Evolutionary conservation across 345 rosid species (phyloP), one percentile per base, ranked within the genome.

Genomic region (Carallia pectinifolia): DNA sequence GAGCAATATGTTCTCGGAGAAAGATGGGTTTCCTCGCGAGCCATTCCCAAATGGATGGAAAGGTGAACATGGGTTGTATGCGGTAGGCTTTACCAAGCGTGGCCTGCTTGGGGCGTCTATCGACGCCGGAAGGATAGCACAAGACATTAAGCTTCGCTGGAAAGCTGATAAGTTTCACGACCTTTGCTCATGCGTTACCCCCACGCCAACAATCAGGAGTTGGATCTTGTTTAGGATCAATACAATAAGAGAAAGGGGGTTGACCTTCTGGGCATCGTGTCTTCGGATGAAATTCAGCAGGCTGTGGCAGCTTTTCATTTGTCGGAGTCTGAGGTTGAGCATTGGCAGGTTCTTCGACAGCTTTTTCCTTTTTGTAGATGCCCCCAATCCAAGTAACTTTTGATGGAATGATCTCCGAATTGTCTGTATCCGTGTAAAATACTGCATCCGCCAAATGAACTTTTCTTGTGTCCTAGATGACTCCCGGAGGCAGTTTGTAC

Each of bases 21-120:
- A 85, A 74, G 89, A 89, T 75, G 97, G 98, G 7, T 69, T 88
- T 67, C 95, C 93, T 0, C 38, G 66, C 52, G 80, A 76, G 61
- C 81, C 87, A 36, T 88, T 87, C 66, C 90, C 92, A 27, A 73
- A 85, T 16, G 95, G 88, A 54, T 93, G 98, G 98, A 93, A 86
- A 86, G 96, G 98, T 1, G 81, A 84, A 55, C 55, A 71, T 36
- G 97, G 98, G 29, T 53, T 93, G 70, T 93, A 89, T 55, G 90
- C 97, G 0, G 92, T 87, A 5, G 98, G 98, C 15, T 93, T 93
- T 66, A 80, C 88, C 8, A 86, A 86, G 39, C 87, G 88, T 50
- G 98, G 98, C 23, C 74, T 93, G 64, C 86, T 89, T 29, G 98
- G 98, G 44, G 83, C 83, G n/a, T 78, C 96, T 30, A 73, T 82